Evolutionary conservation across 2,329 filamentous ascomycete species (phyloP), one percentile per base, ranked within the genome.

Genomic region (Acrodontium crateriforme): DNA sequence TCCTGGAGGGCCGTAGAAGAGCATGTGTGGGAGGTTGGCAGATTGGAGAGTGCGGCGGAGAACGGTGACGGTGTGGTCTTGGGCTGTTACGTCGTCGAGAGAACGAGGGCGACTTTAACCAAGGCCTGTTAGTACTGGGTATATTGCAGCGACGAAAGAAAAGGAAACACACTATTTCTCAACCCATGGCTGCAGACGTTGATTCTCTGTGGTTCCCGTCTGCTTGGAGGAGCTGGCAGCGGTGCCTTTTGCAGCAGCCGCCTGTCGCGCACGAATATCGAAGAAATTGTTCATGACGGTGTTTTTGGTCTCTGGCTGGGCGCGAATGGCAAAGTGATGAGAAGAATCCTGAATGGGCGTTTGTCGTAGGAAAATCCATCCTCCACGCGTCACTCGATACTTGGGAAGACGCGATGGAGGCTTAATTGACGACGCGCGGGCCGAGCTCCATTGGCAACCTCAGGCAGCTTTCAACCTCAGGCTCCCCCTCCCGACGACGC

Each of bases 1-100:
- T 22, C 89, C 89, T 0, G 89, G 91, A 1, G 91, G 89, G 3
- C 89, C 89, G 53, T 98, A 98, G 67, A 95, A 95, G 47, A 99
- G 80, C 83, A 98, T 94, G 58, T 99, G 91, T 3, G 89, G 89
- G 20, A 98, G 78, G 73, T 98, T 98, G 38, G 85, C 83, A 46
- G 87, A 84, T 65, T 95, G 85, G 13, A 98, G 67, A 16, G 84
- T 95, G 45, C 89, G 72, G 52, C 87, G 80, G 22, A 99, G 75
- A 42, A 95, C 78, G 30, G 80, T 84, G 32, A 93, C 80, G 6
- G 89, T 95, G 58, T 98, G 89, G 47, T 98, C 89, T 69, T 98
- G 89, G 9, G 87, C 87, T 12, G 89, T 82, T 39, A 99, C 85
- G 69, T 98, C 91, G 52, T 75, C 78, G 27, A 99, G 74, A 8